These are phyloP conservation scores for Trametes cubensis DNA, from an alignment of 768 basidiomycete species.

Conservation along the genomic window DNA sequence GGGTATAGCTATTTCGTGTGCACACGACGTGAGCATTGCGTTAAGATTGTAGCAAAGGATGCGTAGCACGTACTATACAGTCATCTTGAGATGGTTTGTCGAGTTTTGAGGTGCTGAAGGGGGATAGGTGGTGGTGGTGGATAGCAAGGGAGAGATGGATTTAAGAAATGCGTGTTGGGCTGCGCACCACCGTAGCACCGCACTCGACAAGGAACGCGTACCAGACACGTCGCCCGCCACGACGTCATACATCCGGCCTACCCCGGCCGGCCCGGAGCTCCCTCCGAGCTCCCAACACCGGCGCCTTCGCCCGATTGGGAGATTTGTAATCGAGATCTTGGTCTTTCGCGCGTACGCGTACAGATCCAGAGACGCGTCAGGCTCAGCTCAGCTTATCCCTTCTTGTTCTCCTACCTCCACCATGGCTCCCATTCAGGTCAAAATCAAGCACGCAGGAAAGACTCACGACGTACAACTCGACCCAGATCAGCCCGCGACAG, in stretches of 20 bases:
- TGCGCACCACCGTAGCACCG: conserved; percentile 14
- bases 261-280: conserved; percentile 5
- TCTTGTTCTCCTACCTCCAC: conserved; percentile 17
- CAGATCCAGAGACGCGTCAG: conserved; percentile 13
- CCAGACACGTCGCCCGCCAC: conserved; percentile 25
- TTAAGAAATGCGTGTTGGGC: neutral
- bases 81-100: conserved; percentile 39
- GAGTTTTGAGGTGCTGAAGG: neutral
- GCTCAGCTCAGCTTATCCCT: neutral
- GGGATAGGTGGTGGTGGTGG: conserved; percentile 10
- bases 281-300: neutral
- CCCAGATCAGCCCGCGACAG: conserved; percentile 62
- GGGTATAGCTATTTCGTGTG: conserved; percentile 58
- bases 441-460: conserved; percentile 91
- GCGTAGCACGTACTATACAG: conserved; percentile 45
- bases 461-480: conserved; percentile 71
- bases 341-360: conserved; percentile 14
- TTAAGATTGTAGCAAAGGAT: too few species aligned
- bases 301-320: neutral
- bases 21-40: conserved; percentile 3
- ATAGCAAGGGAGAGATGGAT: neutral
- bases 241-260: conserved; percentile 23
- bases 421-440: conserved; percentile 74
- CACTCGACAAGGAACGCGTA: conserved; percentile 9
- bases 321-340: conserved; percentile 25